A percentile compares a stretch with the other conserved stretches of the same genome.
phyloP scores from a whole-genome alignment of 495 filamentous ascomycete species.

The Podospora appendiculata region DNA sequence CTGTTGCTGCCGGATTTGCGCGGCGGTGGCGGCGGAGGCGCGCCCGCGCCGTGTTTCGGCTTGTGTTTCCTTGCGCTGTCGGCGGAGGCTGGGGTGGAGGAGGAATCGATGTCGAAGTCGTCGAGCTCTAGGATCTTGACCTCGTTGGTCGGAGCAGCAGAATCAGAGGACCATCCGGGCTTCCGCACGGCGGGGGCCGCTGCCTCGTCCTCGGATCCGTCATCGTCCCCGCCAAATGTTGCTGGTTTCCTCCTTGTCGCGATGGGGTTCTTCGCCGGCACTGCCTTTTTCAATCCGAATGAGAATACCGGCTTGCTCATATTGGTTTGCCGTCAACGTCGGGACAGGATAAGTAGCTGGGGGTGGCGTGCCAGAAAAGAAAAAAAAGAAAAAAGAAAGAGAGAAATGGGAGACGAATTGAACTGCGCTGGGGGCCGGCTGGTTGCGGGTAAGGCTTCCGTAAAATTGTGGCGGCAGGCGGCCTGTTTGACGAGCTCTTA shows the following conservation, averaged over 20 bases:
- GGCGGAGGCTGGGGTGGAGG: neutral
- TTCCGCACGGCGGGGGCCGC: too few species aligned
- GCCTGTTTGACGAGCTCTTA: neutral
- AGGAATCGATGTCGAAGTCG: constrained; percentile 3
- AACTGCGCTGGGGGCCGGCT: neutral
- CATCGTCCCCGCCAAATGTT: constrained; percentile 20
- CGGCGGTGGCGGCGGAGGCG: constrained; percentile 4
- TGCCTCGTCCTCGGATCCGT: constrained; percentile 15
- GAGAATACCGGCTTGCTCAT: constrained; percentile 27
- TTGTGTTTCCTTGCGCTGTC: neutral
- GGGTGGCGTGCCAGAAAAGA: neutral
- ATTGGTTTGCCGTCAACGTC: neutral
- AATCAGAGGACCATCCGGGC: neutral
- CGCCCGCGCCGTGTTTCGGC: neutral
- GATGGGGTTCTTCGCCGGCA: neutral
- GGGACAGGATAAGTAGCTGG: neutral
- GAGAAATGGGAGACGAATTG: neutral
- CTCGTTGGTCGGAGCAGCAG: constrained; percentile 1
- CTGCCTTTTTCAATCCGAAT: constrained; percentile 23
- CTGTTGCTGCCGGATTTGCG: constrained; percentile 3
- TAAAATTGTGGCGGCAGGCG: too few species aligned
- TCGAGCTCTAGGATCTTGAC: constrained; percentile 17
- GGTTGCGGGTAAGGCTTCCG: neutral
- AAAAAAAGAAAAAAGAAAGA: neutral
- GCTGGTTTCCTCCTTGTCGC: constrained; percentile 10